Base-by-base conservation (phyloP, 192 early-diverging fungal genomes). In the Coemansia erecta region DNA sequence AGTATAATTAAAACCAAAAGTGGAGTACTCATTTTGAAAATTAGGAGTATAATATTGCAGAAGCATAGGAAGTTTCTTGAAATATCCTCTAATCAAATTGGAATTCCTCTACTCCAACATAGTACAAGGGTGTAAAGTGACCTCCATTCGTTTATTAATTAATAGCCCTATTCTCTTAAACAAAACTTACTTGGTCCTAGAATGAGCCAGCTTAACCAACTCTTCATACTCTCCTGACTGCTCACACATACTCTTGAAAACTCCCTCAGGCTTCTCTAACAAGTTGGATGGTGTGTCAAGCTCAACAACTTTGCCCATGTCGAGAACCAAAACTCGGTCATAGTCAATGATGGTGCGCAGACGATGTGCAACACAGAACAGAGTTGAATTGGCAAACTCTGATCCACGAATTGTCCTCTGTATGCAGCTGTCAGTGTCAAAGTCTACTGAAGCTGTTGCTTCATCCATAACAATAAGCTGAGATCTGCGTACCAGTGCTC, bases 331-430 rank as follows among this genome's bases (percentile, higher is more conserved):
- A 23, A 95, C 83, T 12, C 86, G 81, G 68, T 95, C 92, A 61
- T 92, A 94, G 65, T 89, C 89, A 8, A 87, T 87, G 42, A 95
- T 84, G 0, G 93, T 93, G 53, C 86, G 80, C 52, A 94, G 67
- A 40, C 93, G 85, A 67, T 98, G 95, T 6, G 95, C 95, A 68
- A 98, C 92, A 46, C 86, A 88, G 21, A 98, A 66, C 33, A 98
- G 65, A 0, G 95, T 91, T 3, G 86, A 82, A 44, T 86, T 66
- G 35, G 75, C 71, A 70, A 94, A 91, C 50, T 86, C 82, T 52
- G 87, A 84, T 26, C 73, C 63, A 24, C 92, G 88, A 54, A 98
- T 94, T 0, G 93, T 92, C n/a, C 70, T 63, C 72, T 98, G 95
- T 68, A 97, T 95, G 42, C 81, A 81, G n/a, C 82, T 82, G 63